These are phyloP conservation scores for Lentinula guzmanii DNA, from an alignment of 768 basidiomycete genomes.

Conservation along the genomic window DNA sequence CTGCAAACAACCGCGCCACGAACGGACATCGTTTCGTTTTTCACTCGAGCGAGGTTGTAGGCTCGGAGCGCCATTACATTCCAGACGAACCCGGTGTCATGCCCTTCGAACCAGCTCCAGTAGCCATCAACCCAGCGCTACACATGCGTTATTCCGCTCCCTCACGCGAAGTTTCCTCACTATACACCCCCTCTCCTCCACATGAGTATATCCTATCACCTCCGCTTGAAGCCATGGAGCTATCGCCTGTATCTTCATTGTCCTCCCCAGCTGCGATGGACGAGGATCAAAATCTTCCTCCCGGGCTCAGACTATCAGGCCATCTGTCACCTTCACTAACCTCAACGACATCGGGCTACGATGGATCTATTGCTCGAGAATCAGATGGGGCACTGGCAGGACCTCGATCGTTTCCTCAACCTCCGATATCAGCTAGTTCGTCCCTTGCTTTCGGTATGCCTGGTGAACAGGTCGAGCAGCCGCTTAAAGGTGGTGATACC, in stretches of 20 bases:
- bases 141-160: conserved; percentile 10
- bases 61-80: conserved; percentile 60
- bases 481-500: conserved; percentile 53
- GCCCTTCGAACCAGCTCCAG: conserved; percentile 27
- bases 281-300: conserved; percentile 8
- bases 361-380: neutral
- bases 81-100: conserved; percentile 59
- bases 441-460: conserved; percentile 17
- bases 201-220: conserved; percentile 17
- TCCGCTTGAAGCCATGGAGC: conserved; percentile 17
- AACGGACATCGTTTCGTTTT: conserved; percentile 88
- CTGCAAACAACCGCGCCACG: conserved; percentile 61
- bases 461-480: conserved; percentile 34
- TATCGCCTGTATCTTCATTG: conserved; percentile 14
- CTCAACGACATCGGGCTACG: neutral
- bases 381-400: neutral
- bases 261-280: conserved; percentile 15
- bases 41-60: conserved; percentile 63
- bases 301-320: conserved; percentile 16
- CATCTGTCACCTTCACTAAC: conserved; percentile 12
- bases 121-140: conserved; percentile 10
- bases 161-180: neutral
- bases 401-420: conserved; percentile 16
- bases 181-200: conserved; percentile 2
- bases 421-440: conserved; percentile 18